phyloP scores from a whole-genome alignment of 805 yeast species.

The Spathaspora girioi region DNA sequence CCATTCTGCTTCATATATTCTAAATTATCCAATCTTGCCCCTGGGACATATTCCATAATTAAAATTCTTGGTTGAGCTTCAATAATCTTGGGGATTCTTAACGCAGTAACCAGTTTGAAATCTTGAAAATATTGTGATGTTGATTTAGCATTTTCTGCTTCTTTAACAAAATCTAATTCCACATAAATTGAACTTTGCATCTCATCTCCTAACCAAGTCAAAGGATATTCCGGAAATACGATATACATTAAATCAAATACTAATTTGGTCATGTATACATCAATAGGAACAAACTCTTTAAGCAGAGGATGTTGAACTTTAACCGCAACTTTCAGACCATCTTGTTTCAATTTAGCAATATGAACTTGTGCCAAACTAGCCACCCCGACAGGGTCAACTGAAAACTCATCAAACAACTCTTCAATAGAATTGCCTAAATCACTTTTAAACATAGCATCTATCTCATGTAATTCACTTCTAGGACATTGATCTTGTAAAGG shows the following conservation, averaged over 20 bases:
- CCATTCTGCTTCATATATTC: constrained; percentile 56
- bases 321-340: constrained; percentile 79
- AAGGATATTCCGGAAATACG: constrained; percentile 89
- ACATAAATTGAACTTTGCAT: constrained; percentile 79
- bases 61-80: constrained; percentile 68
- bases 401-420: constrained; percentile 65
- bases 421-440: constrained; percentile 60
- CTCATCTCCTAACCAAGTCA: constrained; percentile 95
- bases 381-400: constrained; percentile 80
- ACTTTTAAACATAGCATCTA: constrained; percentile 57
- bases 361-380: constrained; percentile 98
- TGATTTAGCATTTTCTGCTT: constrained; percentile 74
- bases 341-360: constrained; percentile 52
- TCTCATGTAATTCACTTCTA: constrained; percentile 64
- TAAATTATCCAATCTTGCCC: constrained; percentile 78
- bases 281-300: constrained; percentile 85
- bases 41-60: constrained; percentile 83
- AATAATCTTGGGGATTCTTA: constrained; percentile 71
- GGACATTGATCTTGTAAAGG: constrained; percentile 94
- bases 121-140: constrained; percentile 65
- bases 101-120: constrained; percentile 61
- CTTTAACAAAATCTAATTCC: constrained; percentile 86
- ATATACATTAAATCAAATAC: constrained; percentile 72
- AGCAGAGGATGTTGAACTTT: constrained; percentile 92
- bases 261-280: constrained; percentile 69